phyloP scores from a whole-genome alignment of 2,329 filamentous ascomycete genomes.

The Paraphoma chrysanthemicola region DNA sequence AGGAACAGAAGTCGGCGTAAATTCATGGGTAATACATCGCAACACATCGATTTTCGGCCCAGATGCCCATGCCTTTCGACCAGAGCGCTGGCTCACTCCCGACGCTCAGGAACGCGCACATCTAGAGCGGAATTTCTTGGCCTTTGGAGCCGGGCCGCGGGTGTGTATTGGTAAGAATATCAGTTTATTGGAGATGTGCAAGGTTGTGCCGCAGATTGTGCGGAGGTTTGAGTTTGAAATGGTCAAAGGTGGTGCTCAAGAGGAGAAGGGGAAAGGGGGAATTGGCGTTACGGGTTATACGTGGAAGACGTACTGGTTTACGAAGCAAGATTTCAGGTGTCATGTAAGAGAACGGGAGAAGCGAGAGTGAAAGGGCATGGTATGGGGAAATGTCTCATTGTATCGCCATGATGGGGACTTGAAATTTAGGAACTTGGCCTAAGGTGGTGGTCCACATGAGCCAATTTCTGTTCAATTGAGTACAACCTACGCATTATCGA shows the following conservation, averaged over 20 bases:
- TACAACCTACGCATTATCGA: no score
- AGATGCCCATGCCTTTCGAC: conserved; percentile 49
- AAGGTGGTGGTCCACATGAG: no score
- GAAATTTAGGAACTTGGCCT: no score
- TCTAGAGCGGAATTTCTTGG: conserved; percentile 15
- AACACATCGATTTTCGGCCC: conserved; percentile 49
- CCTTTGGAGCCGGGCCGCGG: conserved; percentile 28
- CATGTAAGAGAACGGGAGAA: background rate
- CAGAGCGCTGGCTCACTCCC: conserved; percentile 51
- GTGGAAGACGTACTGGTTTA: conserved; percentile 12
- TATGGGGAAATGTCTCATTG: no score
- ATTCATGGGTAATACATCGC: conserved; percentile 54
- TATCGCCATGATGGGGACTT: no score
- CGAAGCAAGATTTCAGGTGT: conserved; percentile 8
- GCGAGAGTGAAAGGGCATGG: no score
- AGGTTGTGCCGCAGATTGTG: conserved; percentile 29
- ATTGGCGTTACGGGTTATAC: background rate
- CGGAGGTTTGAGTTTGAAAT: conserved; percentile 22
- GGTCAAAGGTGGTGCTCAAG: background rate
- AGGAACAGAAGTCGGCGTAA: conserved; percentile 53
- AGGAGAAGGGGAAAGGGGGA: background rate
- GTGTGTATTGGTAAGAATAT: conserved; percentile 35
- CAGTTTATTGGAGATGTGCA: conserved; percentile 27
- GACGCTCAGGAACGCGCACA: conserved; percentile 7
- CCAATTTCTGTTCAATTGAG: no score